A percentile compares a stretch with the other conserved stretches of the same genome.
Conservation (phyloP, 352 stramenopile species). For the Pythium volutum region DNA sequence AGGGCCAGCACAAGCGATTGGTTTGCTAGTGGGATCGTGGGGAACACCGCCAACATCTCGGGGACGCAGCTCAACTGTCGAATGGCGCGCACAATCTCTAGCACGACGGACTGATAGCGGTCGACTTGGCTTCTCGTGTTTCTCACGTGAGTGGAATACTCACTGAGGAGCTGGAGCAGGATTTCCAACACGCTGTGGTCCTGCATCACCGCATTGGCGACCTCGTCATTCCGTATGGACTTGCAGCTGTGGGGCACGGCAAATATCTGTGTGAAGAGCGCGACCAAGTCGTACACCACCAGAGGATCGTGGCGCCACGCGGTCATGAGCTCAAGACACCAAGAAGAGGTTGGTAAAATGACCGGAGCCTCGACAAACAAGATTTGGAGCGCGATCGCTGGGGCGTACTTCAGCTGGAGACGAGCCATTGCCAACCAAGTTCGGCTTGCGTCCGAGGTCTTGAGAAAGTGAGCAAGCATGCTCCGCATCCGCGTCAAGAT, state of each 20-base stretch:
- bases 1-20: not conserved
- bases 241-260: constrained; percentile 21
- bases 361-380: constrained; percentile 12
- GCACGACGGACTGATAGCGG: not conserved
- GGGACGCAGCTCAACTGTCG: constrained; percentile 4
- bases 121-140: not conserved
- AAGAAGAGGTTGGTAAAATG: not conserved
- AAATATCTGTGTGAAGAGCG: constrained; percentile 24
- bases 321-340: constrained; percentile 17
- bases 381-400: not conserved
- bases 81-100: constrained; percentile 9
- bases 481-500: constrained; percentile 9
- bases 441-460: not conserved
- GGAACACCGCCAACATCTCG: constrained; percentile 4
- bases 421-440: constrained; percentile 19
- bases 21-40: not conserved
- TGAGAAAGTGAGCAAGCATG: constrained; percentile 2
- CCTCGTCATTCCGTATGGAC: constrained; percentile 9
- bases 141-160: constrained; percentile 1
- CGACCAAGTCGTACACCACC: constrained; percentile 20
- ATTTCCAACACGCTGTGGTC: constrained; percentile 19
- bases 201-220: constrained; percentile 16
- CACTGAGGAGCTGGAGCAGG: not conserved
- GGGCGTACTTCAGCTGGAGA: constrained; percentile 15
- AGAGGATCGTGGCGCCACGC: constrained; percentile 3